These are phyloP conservation scores for Fusarium compactum DNA, from an alignment of 2,329 filamentous ascomycete species.

Conservation along the genomic window DNA sequence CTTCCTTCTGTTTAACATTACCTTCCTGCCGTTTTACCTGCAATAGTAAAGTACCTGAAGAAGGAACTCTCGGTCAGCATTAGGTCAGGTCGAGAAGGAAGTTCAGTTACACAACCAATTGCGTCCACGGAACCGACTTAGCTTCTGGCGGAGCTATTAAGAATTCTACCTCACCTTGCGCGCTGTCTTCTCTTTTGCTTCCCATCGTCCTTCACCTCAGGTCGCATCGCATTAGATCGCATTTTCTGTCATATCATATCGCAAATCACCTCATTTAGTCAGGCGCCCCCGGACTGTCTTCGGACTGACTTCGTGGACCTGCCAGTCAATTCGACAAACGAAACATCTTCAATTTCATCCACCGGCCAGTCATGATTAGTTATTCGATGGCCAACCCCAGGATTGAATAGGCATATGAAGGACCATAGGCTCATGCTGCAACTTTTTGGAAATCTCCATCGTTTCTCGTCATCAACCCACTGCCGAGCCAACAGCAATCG, in stretches of 20 bases:
- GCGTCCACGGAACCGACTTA: slow-evolving; percentile 2
- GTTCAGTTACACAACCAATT: slow-evolving; percentile 15
- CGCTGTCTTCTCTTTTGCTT: neutral
- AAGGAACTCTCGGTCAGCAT: neutral
- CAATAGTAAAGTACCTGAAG: slow-evolving; percentile 8
- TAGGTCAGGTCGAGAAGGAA: slow-evolving; percentile 3
- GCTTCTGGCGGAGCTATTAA: slow-evolving; percentile 2
- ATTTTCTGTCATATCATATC: slow-evolving; percentile 2
- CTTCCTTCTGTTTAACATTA: slow-evolving; percentile 13
- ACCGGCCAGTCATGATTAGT: slow-evolving; percentile 32
- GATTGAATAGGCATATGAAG: slow-evolving; percentile 32
- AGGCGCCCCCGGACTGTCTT: slow-evolving; percentile 8
- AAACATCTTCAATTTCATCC: slow-evolving; percentile 14
- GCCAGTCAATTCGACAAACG: slow-evolving; percentile 8
- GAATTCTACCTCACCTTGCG: slow-evolving; percentile 3
- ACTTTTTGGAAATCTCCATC: neutral
- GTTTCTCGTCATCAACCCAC: slow-evolving; percentile 4
- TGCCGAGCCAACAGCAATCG: slow-evolving; percentile 22
- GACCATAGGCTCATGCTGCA: slow-evolving; percentile 11
- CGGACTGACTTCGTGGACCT: slow-evolving; percentile 6
- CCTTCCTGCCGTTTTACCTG: slow-evolving; percentile 1
- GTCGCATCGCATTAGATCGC: slow-evolving; percentile 2
- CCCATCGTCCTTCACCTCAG: neutral
- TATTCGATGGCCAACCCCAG: slow-evolving; percentile 35
- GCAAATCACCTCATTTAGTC: slow-evolving; percentile 16